Base-by-base conservation (phyloP, 2,329 filamentous ascomycete species). In the Metarhizium robertsii region DNA sequence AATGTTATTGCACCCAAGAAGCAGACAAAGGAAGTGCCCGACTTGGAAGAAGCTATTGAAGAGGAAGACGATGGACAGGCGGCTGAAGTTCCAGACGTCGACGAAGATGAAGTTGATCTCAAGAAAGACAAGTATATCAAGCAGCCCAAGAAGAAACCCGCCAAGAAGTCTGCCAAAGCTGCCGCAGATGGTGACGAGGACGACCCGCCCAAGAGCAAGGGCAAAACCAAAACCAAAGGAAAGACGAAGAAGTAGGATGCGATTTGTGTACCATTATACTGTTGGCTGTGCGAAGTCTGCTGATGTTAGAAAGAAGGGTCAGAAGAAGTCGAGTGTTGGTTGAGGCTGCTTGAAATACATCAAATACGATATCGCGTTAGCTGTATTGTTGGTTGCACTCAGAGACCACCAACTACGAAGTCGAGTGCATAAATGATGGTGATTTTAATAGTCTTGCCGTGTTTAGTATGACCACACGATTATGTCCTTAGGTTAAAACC, bases 101-200 rank as follows among this genome's bases (percentile, higher is more conserved):
- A 86, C 0, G 87, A 89, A 4, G 86, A 88, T 0, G 88, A 91
- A 53, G 74, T 85, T n/a, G 90, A 95, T 67, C 70, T 97, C 53
- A 90, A 87, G 66, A 95, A 92, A 67, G 94, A 99, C 72, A 97
- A 96, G 71, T 96, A 95, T 66, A 92, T 97, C 68, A 95, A 94
- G 70, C 81, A 87, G 67, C 90, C 92, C 13, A 96, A 96, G 78
- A 84, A 83, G 65, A 81, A 83, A 67, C 43, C 65, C 6, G 65
- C 71, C n/a, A 76, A 75, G 64, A 75, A 74, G 61, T 58, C 69
- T 0, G 71, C 58, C 48, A 77, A 77, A 47, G 72, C 73, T 13
- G 76, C 75, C n/a, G 79, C 79, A 6, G 74, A 72, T 18, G 77
- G 76, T 20, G 77, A 76, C 0, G 77, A 74, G 11, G 80, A 79